Percentiles rank a stretch among this genome's conserved stretches.
Evolutionary conservation across 768 basidiomycete genomes (phyloP).

Genomic region (Scleroderma citrinum): DNA sequence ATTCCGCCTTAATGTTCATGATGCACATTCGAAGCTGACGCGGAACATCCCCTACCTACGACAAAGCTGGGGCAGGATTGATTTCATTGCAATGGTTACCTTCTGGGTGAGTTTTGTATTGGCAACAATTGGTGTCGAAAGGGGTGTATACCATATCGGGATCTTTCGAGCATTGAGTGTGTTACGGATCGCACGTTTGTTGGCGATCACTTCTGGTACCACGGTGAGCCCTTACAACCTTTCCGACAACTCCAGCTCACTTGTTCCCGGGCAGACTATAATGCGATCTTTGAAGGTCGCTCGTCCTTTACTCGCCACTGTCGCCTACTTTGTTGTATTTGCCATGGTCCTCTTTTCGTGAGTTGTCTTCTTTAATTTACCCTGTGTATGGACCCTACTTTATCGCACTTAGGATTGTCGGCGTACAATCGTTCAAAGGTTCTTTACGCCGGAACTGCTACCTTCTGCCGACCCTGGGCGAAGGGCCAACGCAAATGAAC

Average conservation of each 20-base stretch:
- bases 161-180: conserved; percentile 87
- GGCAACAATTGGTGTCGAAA: conserved; percentile 63
- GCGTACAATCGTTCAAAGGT: conserved; percentile 90
- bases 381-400: neutral
- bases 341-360: conserved; percentile 86
- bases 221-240: conserved; percentile 47
- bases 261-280: conserved; percentile 51
- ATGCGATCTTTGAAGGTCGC: conserved; percentile 90
- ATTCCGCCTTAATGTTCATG: conserved; percentile 53
- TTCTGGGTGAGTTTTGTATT: conserved; percentile 86
- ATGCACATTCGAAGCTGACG: conserved; percentile 49
- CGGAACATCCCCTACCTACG: conserved; percentile 82
- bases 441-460: conserved; percentile 66
- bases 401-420: conserved; percentile 57
- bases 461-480: conserved; percentile 50
- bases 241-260: conserved; percentile 5
- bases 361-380: conserved; percentile 16
- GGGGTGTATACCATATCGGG: conserved; percentile 66
- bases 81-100: conserved; percentile 75
- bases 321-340: conserved; percentile 88
- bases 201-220: conserved; percentile 88
- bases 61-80: conserved; percentile 89
- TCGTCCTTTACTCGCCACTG: conserved; percentile 80
- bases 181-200: conserved; percentile 70
- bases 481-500: conserved; percentile 38